A percentile compares a stretch with the other conserved stretches of the same genome.
Conservation (phyloP, 768 basidiomycete species). For the Astraeus odoratus region DNA sequence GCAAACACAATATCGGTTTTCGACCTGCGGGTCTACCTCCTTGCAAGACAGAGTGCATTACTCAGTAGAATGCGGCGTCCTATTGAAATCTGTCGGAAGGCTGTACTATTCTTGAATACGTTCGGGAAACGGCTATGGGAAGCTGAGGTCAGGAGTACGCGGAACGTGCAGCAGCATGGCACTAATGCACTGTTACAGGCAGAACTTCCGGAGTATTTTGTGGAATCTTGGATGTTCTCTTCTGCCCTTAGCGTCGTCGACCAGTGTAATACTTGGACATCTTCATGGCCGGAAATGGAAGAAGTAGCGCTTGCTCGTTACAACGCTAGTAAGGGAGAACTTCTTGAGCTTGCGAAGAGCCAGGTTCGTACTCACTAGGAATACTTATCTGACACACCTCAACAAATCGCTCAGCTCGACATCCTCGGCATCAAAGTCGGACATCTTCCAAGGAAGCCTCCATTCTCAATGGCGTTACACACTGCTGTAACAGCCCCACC, state of each 20-base stretch:
- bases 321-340: constrained; percentile 79
- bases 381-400: background rate
- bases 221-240: constrained; percentile 92
- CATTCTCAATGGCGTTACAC: constrained; percentile 56
- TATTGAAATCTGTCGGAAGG: constrained; percentile 65
- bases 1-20: constrained; percentile 89
- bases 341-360: constrained; percentile 78
- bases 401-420: constrained; percentile 57
- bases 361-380: constrained; percentile 49
- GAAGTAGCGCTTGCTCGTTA: constrained; percentile 42
- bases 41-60: constrained; percentile 77
- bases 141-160: constrained; percentile 48
- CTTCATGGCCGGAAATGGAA: constrained; percentile 38
- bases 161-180: constrained; percentile 2
- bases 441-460: constrained; percentile 63
- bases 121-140: constrained; percentile 74
- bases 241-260: constrained; percentile 80
- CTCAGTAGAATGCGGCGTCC: constrained; percentile 63
- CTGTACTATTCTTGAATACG: constrained; percentile 64
- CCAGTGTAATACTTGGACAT: constrained; percentile 68
- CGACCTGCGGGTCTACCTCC: constrained; percentile 87
- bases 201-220: constrained; percentile 59
- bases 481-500: constrained; percentile 4
- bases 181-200: constrained; percentile 29
- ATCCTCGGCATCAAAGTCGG: constrained; percentile 69